Conservation (phyloP, 1,139 yeast genomes). For the Pichia kudriavzevii region DNA sequence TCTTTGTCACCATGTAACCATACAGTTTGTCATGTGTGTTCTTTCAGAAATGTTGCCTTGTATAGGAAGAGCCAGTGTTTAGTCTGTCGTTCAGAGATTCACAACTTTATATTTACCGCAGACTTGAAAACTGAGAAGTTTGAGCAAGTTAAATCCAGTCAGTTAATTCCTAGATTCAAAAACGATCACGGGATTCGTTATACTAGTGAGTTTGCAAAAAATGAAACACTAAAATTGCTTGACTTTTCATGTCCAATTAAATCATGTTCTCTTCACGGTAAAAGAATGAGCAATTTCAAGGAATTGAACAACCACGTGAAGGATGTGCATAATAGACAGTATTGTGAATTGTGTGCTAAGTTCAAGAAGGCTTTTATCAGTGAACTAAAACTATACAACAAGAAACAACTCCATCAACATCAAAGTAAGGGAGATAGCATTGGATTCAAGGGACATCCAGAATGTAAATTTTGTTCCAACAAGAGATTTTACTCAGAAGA, state of each 20-base stretch:
- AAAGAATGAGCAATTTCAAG: conserved; percentile 36
- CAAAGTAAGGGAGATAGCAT: conserved; percentile 56
- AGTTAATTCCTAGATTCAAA: conserved; percentile 25
- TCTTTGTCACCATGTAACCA: conserved; percentile 84
- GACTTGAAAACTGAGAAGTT: conserved; percentile 29
- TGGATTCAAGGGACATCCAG: conserved; percentile 88
- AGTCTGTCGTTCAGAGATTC: conserved; percentile 72
- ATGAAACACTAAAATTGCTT: conserved; percentile 45
- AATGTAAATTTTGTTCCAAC: conserved; percentile 73
- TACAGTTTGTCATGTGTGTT: conserved; percentile 73
- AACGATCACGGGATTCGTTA: conserved; percentile 46
- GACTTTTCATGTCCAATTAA: conserved; percentile 48
- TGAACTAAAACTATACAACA: conserved; percentile 60
- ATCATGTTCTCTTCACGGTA: conserved; percentile 14
- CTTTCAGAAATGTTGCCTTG: conserved; percentile 75
- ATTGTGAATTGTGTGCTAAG: conserved; percentile 70
- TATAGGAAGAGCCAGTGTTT: conserved; percentile 71
- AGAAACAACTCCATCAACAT: conserved; percentile 61
- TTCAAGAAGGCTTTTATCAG: conserved; percentile 70
- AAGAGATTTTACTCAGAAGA: conserved; percentile 82
- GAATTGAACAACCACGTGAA: conserved; percentile 60
- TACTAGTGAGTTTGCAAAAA: conserved; percentile 37
- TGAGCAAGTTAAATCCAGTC: conserved; percentile 8
- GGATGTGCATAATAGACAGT: conserved; percentile 49
- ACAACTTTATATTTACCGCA: conserved; percentile 52